These are phyloP conservation scores for Rhypophila decipiens DNA, from an alignment of 495 filamentous ascomycete genomes.

Conservation along the genomic window DNA sequence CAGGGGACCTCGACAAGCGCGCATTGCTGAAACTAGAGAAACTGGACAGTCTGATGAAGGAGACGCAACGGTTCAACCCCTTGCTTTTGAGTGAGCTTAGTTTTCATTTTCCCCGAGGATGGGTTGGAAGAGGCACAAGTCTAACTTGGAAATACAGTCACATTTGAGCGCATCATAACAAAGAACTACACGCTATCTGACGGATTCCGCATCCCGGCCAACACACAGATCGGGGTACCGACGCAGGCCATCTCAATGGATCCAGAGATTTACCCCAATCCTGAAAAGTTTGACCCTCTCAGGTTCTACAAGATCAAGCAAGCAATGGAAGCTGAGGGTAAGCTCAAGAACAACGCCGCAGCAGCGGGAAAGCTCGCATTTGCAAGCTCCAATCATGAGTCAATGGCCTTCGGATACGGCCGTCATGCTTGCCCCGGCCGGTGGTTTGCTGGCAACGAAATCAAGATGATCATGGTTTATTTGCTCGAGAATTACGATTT, in stretches of 20 bases:
- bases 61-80: slow-evolving; percentile 32
- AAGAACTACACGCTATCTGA: slow-evolving; percentile 38
- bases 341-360: background rate
- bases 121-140: too few relatives aligned
- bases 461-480: slow-evolving; percentile 40
- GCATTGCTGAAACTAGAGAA: slow-evolving; percentile 44
- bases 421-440: slow-evolving; percentile 46
- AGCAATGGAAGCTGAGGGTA: too few relatives aligned
- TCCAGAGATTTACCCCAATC: slow-evolving; percentile 33
- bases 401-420: slow-evolving; percentile 41
- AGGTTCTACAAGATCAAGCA: slow-evolving; percentile 7
- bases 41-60: slow-evolving; percentile 46
- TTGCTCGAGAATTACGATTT: slow-evolving; percentile 42
- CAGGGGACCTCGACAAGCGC: slow-evolving; percentile 32
- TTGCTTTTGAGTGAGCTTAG: slow-evolving; percentile 5
- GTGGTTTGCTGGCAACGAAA: slow-evolving; percentile 43
- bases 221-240: slow-evolving; percentile 35
- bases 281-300: slow-evolving; percentile 2
- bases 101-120: too few relatives aligned
- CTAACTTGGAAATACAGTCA: background rate
- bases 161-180: slow-evolving; percentile 26
- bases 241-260: slow-evolving; percentile 25
- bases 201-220: slow-evolving; percentile 43
- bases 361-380: background rate
- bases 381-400: slow-evolving; percentile 27